These are phyloP conservation scores for Trichophyton verrucosum DNA, from an alignment of 2,329 filamentous ascomycete genomes.

Conservation along the genomic window DNA sequence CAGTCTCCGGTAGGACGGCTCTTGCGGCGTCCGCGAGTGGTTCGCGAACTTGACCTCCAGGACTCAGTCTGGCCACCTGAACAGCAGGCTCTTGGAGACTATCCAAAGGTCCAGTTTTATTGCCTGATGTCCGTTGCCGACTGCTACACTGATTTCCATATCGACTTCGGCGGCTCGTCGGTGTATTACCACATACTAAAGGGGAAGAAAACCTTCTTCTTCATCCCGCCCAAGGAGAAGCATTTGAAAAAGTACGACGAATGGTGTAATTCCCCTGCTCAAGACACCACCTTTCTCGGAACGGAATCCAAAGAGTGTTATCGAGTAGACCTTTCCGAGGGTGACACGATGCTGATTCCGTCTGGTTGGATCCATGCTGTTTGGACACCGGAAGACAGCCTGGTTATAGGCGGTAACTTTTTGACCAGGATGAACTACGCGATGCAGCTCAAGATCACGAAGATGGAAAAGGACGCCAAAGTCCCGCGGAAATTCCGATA, in stretches of 20 bases:
- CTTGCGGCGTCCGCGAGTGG: constrained; percentile 51
- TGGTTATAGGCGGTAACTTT: constrained; percentile 61
- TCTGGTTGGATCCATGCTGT: constrained; percentile 62
- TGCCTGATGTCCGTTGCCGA: constrained; percentile 60
- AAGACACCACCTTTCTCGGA: constrained; percentile 54
- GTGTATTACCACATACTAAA: constrained; percentile 60
- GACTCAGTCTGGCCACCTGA: constrained; percentile 41
- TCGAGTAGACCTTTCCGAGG: constrained; percentile 51
- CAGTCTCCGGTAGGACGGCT: constrained; percentile 50
- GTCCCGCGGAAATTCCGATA: constrained; percentile 55
- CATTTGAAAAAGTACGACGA: constrained; percentile 59
- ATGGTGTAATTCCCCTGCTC: constrained; percentile 55
- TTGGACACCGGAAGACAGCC: constrained; percentile 56
- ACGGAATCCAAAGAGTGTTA: constrained; percentile 55
- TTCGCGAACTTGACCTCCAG: constrained; percentile 48
- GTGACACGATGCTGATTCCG: constrained; percentile 59
- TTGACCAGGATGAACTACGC: constrained; percentile 52
- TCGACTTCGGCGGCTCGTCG: constrained; percentile 59
- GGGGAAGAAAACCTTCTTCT: constrained; percentile 59
- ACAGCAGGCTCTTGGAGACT: constrained; percentile 43
- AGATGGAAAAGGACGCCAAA: constrained; percentile 56
- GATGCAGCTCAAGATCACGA: constrained; percentile 53
- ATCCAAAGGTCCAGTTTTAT: constrained; percentile 55
- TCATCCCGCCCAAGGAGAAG: constrained; percentile 56
- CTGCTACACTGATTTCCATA: constrained; percentile 60